A percentile compares a stretch with the other conserved stretches of the same genome.
Conservation (phyloP, 352 stramenopile genomes). For the Phytophthora pisi region DNA sequence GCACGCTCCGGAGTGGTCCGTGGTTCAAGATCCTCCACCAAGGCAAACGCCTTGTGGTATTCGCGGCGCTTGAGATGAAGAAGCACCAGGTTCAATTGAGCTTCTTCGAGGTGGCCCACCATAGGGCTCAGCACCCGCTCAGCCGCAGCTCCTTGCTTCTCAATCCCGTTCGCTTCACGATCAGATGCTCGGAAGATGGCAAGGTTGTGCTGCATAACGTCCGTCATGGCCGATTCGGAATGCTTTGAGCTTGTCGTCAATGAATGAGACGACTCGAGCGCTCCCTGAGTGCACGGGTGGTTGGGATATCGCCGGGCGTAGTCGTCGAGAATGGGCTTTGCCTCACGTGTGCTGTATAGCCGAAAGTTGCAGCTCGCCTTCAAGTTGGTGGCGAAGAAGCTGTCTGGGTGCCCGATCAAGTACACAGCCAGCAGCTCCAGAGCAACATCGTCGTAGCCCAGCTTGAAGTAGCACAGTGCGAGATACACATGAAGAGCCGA, state of each 20-base stretch:
- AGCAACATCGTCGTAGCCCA: constrained; percentile 76
- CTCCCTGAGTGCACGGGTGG: constrained; percentile 34
- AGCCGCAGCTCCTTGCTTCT: constrained; percentile 10
- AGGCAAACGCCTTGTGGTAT: constrained; percentile 55
- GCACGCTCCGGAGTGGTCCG: constrained; percentile 45
- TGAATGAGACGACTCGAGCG: background rate
- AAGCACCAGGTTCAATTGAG: constrained; percentile 61
- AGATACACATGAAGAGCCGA: constrained; percentile 73
- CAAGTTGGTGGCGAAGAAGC: constrained; percentile 76
- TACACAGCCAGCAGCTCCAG: constrained; percentile 70
- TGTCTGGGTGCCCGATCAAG: constrained; percentile 48
- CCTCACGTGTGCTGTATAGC: constrained; percentile 59
- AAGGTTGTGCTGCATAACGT: constrained; percentile 60
- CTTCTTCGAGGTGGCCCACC: constrained; percentile 50
- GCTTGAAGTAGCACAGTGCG: constrained; percentile 75
- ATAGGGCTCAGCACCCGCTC: constrained; percentile 42
- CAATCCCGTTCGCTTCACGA: constrained; percentile 8
- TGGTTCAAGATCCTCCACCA: constrained; percentile 67
- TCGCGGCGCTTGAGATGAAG: constrained; percentile 53
- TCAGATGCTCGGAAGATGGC: constrained; percentile 50
- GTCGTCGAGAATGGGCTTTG: constrained; percentile 84
- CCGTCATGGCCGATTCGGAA: constrained; percentile 26
- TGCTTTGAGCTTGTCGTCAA: background rate
- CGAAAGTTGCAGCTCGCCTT: constrained; percentile 69
- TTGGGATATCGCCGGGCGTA: constrained; percentile 60